A percentile compares a stretch with the other conserved stretches of the same genome.
phyloP scores from a whole-genome alignment of 306 rosid genomes.

The Rosa chinensis region DNA sequence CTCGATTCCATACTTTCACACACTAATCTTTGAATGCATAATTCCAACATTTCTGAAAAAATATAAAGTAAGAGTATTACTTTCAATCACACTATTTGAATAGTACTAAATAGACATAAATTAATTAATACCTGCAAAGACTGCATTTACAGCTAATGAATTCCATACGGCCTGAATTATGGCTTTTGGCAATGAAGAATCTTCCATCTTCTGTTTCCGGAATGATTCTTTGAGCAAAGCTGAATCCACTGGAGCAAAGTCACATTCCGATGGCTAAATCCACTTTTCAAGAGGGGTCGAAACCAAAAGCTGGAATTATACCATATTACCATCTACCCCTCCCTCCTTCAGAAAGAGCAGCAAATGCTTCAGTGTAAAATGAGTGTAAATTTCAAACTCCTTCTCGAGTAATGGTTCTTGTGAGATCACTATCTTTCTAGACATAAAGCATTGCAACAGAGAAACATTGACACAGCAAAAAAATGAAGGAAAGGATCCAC shows the following conservation, averaged over 20 bases:
- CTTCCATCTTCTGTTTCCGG: slow-evolving; percentile 53
- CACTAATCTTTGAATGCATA: background rate
- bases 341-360: no score
- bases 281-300: no score
- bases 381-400: slow-evolving; percentile 28
- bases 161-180: slow-evolving; percentile 47
- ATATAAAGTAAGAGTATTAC: background rate
- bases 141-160: slow-evolving; percentile 64
- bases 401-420: slow-evolving; percentile 49
- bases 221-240: slow-evolving; percentile 60
- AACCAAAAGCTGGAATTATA: no score
- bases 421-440: slow-evolving; percentile 35
- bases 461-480: slow-evolving; percentile 36
- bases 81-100: background rate
- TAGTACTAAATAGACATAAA: background rate
- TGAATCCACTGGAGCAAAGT: no score
- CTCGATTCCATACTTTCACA: background rate
- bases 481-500: no score
- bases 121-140: slow-evolving; percentile 91
- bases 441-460: slow-evolving; percentile 50
- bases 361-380: slow-evolving; percentile 36
- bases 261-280: no score
- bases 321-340: no score
- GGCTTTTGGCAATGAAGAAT: slow-evolving; percentile 55
- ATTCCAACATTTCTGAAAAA: background rate